Conservation (phyloP, 2,329 filamentous ascomycete genomes). For the Alternaria viburni region DNA sequence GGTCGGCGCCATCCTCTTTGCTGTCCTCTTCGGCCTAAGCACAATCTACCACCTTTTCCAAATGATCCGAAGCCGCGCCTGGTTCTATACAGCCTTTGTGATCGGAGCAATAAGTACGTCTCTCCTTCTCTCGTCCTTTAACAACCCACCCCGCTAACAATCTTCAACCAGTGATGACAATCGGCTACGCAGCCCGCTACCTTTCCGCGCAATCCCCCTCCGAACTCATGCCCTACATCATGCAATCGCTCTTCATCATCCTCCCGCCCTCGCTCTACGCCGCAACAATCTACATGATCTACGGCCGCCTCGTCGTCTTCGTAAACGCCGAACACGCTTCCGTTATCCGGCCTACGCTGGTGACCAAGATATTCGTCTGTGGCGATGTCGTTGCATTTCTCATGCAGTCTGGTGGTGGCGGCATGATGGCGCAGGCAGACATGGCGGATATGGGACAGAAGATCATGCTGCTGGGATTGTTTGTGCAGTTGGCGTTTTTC, state of each 20-base stretch:
- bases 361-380: conserved; percentile 62
- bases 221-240: conserved; percentile 39
- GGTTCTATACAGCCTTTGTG: conserved; percentile 29
- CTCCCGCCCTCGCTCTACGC: conserved; percentile 53
- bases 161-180: conserved; percentile 24
- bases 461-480: conserved; percentile 33
- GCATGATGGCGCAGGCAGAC: conserved; percentile 27
- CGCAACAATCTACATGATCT: conserved; percentile 54
- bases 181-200: conserved; percentile 24
- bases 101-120: conserved; percentile 22
- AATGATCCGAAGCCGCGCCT: conserved; percentile 25
- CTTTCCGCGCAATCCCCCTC: conserved; percentile 21
- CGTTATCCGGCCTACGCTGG: conserved; percentile 49
- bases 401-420: conserved; percentile 51
- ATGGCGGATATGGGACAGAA: conserved; percentile 25
- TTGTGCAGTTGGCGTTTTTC: conserved; percentile 25
- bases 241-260: conserved; percentile 49
- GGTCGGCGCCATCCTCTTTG: conserved; percentile 14
- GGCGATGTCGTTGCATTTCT: conserved; percentile 61
- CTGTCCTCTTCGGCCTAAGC: conserved; percentile 23
- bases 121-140: no score
- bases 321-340: conserved; percentile 51
- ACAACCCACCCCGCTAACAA: not conserved
- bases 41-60: conserved; percentile 24
- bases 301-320: conserved; percentile 47